Evolutionary conservation across 805 yeast genomes (phyloP), one percentile per base, ranked within the genome.

Genomic region (Saccharomycopsis fibuligera): DNA sequence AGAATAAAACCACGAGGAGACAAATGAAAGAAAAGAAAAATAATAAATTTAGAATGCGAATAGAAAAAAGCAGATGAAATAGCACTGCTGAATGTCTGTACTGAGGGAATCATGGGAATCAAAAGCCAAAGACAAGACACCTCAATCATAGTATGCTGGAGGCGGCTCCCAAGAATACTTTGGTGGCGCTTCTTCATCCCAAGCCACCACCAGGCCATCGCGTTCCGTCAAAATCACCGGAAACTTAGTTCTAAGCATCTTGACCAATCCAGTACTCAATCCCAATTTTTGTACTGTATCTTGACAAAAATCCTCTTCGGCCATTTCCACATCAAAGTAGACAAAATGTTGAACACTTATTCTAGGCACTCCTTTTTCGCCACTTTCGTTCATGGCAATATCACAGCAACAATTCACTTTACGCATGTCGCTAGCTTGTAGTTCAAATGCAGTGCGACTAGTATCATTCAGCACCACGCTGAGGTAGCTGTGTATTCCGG

Each of bases 141-240:
- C n/a, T n/a, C n/a, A n/a, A n/a, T n/a, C n/a, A n/a, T n/a, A n/a
- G n/a, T n/a, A n/a, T n/a, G n/a, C n/a, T n/a, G n/a, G n/a, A n/a
- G n/a, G n/a, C n/a, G n/a, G n/a, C n/a, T n/a, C 37, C 19, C 17
- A 6, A 33, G 17, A 6, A 19, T 44, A 44, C 16, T 17, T 19
- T 6, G 47, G 47, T 12, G 47, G 47, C 21, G 17, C 23, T 30
- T 44, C 47, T 5, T 22, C 33, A 12, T 44, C 47, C 47, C 47
- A 44, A 14, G 41, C 17, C 8, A 35, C 44, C n/a, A 3, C 5
- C 29, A 8, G 25, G 5, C 33, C 33, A 10, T n/a, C 6, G 19
- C 42, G 16, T 3, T 35, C 41, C 8, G 35, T 35, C 23, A 44
- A 24, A 10, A 22, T 25, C 44, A 44, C 44, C 6, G 47, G 47